Evolutionary conservation across 2,329 filamentous ascomycete genomes (phyloP).

Genomic region (Aurifilum marmelostoma): DNA sequence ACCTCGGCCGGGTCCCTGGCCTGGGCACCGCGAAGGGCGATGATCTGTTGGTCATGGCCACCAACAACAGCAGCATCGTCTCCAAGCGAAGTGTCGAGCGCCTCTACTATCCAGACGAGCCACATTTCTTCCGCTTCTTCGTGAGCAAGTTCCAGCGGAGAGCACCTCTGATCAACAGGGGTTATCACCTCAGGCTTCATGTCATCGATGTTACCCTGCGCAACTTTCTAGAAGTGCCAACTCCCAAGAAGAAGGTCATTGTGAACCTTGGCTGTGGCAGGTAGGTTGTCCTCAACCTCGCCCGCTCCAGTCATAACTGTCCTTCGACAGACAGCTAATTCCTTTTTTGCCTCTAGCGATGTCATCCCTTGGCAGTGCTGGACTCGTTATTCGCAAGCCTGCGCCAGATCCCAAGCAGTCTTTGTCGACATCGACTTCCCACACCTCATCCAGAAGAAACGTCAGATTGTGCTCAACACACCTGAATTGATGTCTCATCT

Average conservation of each 20-base stretch:
- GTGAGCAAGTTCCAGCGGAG: slow-evolving; percentile 81
- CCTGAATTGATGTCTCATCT: slow-evolving; percentile 60
- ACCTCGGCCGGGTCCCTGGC: background rate
- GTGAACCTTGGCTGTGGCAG: slow-evolving; percentile 90
- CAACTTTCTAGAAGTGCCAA: slow-evolving; percentile 64
- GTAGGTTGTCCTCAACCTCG: slow-evolving; percentile 55
- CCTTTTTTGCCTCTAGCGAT: slow-evolving; percentile 60
- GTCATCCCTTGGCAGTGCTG: slow-evolving; percentile 85
- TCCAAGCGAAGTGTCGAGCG: slow-evolving; percentile 93
- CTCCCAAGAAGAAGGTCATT: slow-evolving; percentile 68
- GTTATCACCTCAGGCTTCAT: slow-evolving; percentile 85
- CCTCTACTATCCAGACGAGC: slow-evolving; percentile 75
- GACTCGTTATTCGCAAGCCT: slow-evolving; percentile 63
- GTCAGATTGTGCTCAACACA: slow-evolving; percentile 66
- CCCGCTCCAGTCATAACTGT: background rate
- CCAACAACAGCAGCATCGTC: slow-evolving; percentile 81
- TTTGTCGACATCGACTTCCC: slow-evolving; percentile 90
- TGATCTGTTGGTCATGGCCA: slow-evolving; percentile 34
- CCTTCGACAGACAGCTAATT: slow-evolving; percentile 2
- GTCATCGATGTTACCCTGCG: slow-evolving; percentile 76
- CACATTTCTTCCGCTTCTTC: slow-evolving; percentile 87
- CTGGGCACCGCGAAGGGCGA: slow-evolving; percentile 31
- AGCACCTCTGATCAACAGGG: slow-evolving; percentile 87
- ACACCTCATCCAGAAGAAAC: slow-evolving; percentile 76
- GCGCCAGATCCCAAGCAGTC: slow-evolving; percentile 51